Evolutionary conservation across 768 basidiomycete species (phyloP).

Genomic region (Leccinum disarticulatum): DNA sequence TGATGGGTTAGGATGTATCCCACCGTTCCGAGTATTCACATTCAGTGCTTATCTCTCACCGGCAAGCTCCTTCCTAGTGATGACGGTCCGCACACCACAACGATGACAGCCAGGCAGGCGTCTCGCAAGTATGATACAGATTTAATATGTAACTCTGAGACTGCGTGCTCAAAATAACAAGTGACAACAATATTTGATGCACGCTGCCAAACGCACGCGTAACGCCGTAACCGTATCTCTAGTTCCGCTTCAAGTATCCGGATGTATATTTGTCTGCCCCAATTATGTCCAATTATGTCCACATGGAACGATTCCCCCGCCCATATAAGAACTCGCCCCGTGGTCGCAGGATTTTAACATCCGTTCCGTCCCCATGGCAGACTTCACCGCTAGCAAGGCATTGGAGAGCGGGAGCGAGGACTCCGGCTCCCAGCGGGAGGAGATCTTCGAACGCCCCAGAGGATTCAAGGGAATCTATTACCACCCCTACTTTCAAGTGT

Average conservation of each 20-base stretch:
- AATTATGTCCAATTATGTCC: conserved; percentile 13
- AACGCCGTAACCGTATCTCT: neutral
- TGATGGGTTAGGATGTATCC: no score
- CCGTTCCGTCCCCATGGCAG: conserved; percentile 14
- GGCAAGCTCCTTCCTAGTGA: no score
- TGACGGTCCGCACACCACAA: no score
- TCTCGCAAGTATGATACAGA: no score
- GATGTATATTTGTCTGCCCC: neutral
- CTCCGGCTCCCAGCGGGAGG: conserved; percentile 25
- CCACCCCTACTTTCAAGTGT: conserved; percentile 45
- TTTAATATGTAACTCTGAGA: no score
- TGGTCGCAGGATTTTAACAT: neutral
- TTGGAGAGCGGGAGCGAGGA: conserved; percentile 30
- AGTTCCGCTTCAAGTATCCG: neutral
- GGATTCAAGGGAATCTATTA: conserved; percentile 59
- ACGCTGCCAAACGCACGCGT: neutral
- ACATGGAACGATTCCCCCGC: neutral
- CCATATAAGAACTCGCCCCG: conserved; percentile 16
- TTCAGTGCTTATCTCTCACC: no score
- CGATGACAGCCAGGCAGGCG: no score
- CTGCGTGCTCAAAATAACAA: no score
- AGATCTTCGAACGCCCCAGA: conserved; percentile 46
- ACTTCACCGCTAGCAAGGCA: conserved; percentile 19
- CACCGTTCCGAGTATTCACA: no score
- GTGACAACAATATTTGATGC: neutral